phyloP scores from a whole-genome alignment of 2,329 filamentous ascomycete genomes.

The Madurella fahalii region DNA sequence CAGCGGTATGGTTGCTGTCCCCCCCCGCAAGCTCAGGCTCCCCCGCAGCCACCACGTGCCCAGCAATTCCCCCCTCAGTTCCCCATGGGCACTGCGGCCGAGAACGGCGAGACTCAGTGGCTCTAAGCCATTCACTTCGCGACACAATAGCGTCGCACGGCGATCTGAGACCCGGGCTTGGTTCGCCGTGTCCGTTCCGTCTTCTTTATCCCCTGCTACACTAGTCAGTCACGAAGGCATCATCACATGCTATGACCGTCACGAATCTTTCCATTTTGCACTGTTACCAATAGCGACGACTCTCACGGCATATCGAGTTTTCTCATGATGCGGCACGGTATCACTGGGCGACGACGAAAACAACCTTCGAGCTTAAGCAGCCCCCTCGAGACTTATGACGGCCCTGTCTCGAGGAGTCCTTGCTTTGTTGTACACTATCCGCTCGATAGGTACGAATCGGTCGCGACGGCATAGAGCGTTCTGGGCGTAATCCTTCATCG shows the following conservation, averaged over 20 bases:
- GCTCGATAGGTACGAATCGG: conserved; percentile 22
- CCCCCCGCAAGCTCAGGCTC: conserved; percentile 24
- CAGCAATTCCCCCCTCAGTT: conserved; percentile 23
- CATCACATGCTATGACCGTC: conserved; percentile 26
- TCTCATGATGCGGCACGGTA: conserved; percentile 21
- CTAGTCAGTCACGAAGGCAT: conserved; percentile 28
- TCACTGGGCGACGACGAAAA: conserved; percentile 16
- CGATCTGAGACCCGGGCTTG: conserved; percentile 5
- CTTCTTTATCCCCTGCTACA: conserved; percentile 24
- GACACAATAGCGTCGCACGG: conserved; percentile 9
- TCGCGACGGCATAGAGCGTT: conserved; percentile 22
- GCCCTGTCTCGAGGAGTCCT: conserved; percentile 10
- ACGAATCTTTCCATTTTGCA: conserved; percentile 24
- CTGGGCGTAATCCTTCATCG: conserved; percentile 9
- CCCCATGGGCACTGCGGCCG: conserved; percentile 15
- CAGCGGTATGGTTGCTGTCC: conserved; percentile 19
- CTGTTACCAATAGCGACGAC: conserved; percentile 27
- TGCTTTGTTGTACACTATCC: conserved; percentile 30
- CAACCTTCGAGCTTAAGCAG: conserved; percentile 23
- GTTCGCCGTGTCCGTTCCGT: conserved; percentile 12
- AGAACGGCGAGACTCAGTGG: conserved; percentile 29
- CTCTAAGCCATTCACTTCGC: conserved; percentile 19
- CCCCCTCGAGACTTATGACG: conserved; percentile 13
- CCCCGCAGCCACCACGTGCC: conserved; percentile 23
- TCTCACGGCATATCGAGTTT: conserved; percentile 22